Evolutionary conservation across 1,284 basidiomycete genomes (phyloP), one percentile per base, ranked within the genome.

Genomic region (Ceratobasidium sp.): DNA sequence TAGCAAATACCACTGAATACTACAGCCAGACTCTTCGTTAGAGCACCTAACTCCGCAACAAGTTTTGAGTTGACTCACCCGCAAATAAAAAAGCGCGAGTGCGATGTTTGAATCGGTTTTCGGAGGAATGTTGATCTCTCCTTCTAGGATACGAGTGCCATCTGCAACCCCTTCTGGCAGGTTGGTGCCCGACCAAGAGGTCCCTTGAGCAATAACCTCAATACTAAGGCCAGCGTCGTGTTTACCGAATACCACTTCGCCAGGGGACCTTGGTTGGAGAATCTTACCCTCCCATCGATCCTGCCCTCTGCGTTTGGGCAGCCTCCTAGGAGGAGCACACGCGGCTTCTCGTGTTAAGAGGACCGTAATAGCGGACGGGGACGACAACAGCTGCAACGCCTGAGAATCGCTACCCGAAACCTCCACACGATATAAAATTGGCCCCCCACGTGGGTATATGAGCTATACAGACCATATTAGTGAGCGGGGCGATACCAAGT

Each of bases 1-100:
- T n/a, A 27, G 36, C 65, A 56, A 69, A 69, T 19, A 41, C 24
- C 53, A 69, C 65, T 9, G 65, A 56, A n/a, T 69, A 69, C 65
- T 69, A 24, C 17, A 45, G 22, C 27, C 8, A 33, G 29, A 36
- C 4, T 15, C 15, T 7, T 36, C 29, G 29, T 62, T 27, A 62
- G 59, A 22, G 7, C 45, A 63, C 9, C 41, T 45, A n/a, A 17
- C 4, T 11, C 50, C 19, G 45, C 6, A 27, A 8, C 45, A 17
- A 64, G 31, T 6, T 4, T 19, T 22, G 31, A 57, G 59, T 44
- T 24, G 17, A 50, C 62, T 45, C 45, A 45, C 65, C 27, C 45
- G 36, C 36, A 69, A 24, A n/a, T 44, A 33, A 9, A 69, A 44
- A 19, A 41, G 22, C 31, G 65, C 41, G 8, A 69, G 27, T 4